Base-by-base conservation (phyloP, 257 asterid species). In the Solanum sejunctum region DNA sequence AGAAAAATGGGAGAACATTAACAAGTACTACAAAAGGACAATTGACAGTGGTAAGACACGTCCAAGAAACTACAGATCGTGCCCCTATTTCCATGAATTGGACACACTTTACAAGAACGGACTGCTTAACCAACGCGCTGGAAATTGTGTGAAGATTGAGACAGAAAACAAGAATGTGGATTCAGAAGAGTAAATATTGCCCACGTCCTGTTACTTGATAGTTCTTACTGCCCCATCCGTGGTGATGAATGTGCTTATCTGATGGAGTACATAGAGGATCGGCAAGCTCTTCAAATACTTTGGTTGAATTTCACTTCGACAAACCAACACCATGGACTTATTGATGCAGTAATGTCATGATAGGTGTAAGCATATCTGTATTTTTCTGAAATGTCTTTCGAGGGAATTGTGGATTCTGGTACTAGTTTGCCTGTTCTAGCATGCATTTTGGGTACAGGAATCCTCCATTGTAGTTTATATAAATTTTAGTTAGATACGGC, bases 1-100 rank as follows among this genome's bases (percentile, higher is more conserved):
- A 70, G 84, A 82, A 75, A 87, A 84, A 84, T 83, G 85, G 85
- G 80, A 83, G 61, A 85, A 85, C 80, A 85, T 85, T 3, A 85
- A 85, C 87, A 85, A 85, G 84, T 85, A 85, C 84, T 85, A 85
- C 43, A 85, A 79, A 55, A 79, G 77, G 79, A 79, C 84, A 43
- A 78, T 55, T 2, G 84, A 79, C 80, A 85, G 61, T 66, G 87
- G 79, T 9, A 80, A 80, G 84, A 67, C 57, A 13, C 54, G 81
- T 43, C 81, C 69, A 28, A 64, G 41, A 67, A 67, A 18, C 83
- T 51, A 52, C 75, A 85, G 83, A 78, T 79, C 80, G 0, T 85
- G 87, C 56, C 66, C 87, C 21, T 85, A 85, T 85, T 85, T 85
- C 52, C 81, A 56, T 52, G 87, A 85, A 51, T 36, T 85, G 71